These are phyloP conservation scores for Fusarium irregulare DNA, from an alignment of 2,329 filamentous ascomycete species.

Conservation along the genomic window DNA sequence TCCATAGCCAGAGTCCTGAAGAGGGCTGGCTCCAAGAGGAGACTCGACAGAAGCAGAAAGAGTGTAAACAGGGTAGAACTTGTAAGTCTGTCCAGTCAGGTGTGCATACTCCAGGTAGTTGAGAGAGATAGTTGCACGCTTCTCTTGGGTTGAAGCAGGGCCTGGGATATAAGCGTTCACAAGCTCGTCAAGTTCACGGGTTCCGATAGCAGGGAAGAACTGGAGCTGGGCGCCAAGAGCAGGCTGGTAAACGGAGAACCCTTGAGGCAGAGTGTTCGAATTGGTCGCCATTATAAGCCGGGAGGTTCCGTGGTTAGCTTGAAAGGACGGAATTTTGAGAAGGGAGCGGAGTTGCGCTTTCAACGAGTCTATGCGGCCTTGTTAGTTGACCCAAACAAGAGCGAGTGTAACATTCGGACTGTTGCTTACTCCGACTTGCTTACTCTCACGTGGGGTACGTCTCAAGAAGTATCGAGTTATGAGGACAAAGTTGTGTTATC, in stretches of 20 bases:
- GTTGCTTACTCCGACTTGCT: slow-evolving; percentile 42
- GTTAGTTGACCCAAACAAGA: slow-evolving; percentile 17
- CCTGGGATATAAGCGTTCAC: slow-evolving; percentile 69
- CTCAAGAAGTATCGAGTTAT: neutral
- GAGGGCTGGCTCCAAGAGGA: slow-evolving; percentile 55
- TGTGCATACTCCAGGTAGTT: slow-evolving; percentile 68
- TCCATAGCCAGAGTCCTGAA: slow-evolving; percentile 59
- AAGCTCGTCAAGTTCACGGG: slow-evolving; percentile 69
- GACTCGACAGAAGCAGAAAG: slow-evolving; percentile 54
- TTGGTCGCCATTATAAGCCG: slow-evolving; percentile 44
- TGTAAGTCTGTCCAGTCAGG: slow-evolving; percentile 67
- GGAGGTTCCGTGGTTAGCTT: slow-evolving; percentile 19
- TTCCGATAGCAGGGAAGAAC: slow-evolving; percentile 74
- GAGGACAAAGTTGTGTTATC: neutral
- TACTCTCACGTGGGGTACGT: slow-evolving; percentile 34
- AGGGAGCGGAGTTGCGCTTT: slow-evolving; percentile 9
- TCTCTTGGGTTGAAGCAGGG: slow-evolving; percentile 65
- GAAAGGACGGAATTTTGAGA: slow-evolving; percentile 23
- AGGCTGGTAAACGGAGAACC: slow-evolving; percentile 71
- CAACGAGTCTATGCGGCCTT: slow-evolving; percentile 4
- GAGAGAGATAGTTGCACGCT: slow-evolving; percentile 67
- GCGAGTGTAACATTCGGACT: slow-evolving; percentile 20
- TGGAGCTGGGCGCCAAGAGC: slow-evolving; percentile 67
- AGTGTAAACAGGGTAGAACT: slow-evolving; percentile 67
- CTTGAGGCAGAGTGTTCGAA: slow-evolving; percentile 52